A percentile compares a stretch with the other conserved stretches of the same genome.
phyloP scores from a whole-genome alignment of 352 stramenopile genomes.

The Phytophthora capsici region DNA sequence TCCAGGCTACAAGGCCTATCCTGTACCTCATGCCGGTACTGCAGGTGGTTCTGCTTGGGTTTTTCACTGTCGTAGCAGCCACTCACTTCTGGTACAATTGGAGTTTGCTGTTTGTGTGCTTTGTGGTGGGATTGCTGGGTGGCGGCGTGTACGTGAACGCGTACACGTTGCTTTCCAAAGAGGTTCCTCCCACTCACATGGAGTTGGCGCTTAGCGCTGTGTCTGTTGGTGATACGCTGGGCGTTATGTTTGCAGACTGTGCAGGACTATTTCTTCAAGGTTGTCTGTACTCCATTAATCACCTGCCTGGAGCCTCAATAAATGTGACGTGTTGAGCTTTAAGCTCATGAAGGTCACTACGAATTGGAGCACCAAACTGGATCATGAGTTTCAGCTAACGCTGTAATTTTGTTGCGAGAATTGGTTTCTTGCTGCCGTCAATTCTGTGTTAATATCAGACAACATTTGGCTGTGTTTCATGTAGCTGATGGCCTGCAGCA shows the following conservation, averaged over 20 bases:
- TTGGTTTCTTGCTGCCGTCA: too few species aligned
- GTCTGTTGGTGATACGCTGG: slow-evolving; percentile 91
- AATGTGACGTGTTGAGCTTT: slow-evolving; percentile 54
- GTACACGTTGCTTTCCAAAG: slow-evolving; percentile 88
- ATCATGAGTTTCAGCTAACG: too few species aligned
- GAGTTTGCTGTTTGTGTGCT: slow-evolving; percentile 80
- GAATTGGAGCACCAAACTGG: too few species aligned
- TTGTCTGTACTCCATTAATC: slow-evolving; percentile 91
- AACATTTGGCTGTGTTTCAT: background rate
- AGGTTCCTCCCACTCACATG: slow-evolving; percentile 68
- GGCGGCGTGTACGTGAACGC: slow-evolving; percentile 93
- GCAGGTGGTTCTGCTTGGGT: slow-evolving; percentile 84
- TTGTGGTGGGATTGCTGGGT: slow-evolving; percentile 89
- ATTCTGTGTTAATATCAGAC: background rate
- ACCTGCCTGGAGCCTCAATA: slow-evolving; percentile 66
- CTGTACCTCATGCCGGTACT: slow-evolving; percentile 92
- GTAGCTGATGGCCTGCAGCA: background rate
- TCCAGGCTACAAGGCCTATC: slow-evolving; percentile 67
- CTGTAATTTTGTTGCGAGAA: too few species aligned
- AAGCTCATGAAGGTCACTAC: background rate
- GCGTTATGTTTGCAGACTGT: slow-evolving; percentile 91
- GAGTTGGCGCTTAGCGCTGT: slow-evolving; percentile 90
- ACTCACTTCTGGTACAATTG: slow-evolving; percentile 91
- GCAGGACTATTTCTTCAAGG: slow-evolving; percentile 90
- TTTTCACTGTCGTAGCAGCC: slow-evolving; percentile 88